Evolutionary conservation across 2,329 filamentous ascomycete species (phyloP).

Genomic region (Fusarium protoensiforme): DNA sequence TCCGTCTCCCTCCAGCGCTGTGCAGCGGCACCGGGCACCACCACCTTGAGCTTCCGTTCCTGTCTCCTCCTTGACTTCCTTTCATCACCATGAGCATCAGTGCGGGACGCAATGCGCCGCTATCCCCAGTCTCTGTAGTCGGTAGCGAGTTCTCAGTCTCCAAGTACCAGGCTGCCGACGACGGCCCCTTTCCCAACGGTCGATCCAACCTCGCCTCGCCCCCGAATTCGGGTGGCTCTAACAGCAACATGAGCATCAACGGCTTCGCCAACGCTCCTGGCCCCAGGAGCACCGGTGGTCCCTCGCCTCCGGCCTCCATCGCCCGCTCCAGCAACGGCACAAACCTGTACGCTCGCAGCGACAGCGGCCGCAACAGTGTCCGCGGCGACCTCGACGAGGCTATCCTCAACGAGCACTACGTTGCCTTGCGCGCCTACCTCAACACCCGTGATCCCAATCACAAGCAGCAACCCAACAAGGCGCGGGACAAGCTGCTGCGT

Average conservation of each 20-base stretch:
- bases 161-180: constrained; percentile 70
- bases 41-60: constrained; percentile 31
- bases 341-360: constrained; percentile 71
- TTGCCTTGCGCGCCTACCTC: constrained; percentile 82
- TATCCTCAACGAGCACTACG: constrained; percentile 82
- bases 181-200: constrained; percentile 64
- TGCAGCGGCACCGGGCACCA: not conserved
- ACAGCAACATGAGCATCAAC: constrained; percentile 68
- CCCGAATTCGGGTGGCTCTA: constrained; percentile 73
- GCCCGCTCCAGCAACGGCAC: constrained; percentile 87
- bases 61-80: constrained; percentile 30
- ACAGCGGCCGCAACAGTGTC: constrained; percentile 69
- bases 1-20: constrained; percentile 39
- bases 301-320: constrained; percentile 90
- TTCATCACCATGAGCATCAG: constrained; percentile 66
- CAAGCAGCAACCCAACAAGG: constrained; percentile 83
- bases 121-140: constrained; percentile 85
- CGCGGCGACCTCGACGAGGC: constrained; percentile 70
- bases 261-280: constrained; percentile 61
- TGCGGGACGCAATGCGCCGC: constrained; percentile 75
- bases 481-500: constrained; percentile 91
- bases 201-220: constrained; percentile 74
- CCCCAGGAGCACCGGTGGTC: constrained; percentile 68
- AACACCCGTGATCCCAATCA: constrained; percentile 79
- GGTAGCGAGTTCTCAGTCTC: constrained; percentile 85